A percentile compares a stretch with the other conserved stretches of the same genome.
These are phyloP conservation scores for Diplosphaera chodatii DNA, from an alignment of 139 green algal genomes.

Conservation along the genomic window DNA sequence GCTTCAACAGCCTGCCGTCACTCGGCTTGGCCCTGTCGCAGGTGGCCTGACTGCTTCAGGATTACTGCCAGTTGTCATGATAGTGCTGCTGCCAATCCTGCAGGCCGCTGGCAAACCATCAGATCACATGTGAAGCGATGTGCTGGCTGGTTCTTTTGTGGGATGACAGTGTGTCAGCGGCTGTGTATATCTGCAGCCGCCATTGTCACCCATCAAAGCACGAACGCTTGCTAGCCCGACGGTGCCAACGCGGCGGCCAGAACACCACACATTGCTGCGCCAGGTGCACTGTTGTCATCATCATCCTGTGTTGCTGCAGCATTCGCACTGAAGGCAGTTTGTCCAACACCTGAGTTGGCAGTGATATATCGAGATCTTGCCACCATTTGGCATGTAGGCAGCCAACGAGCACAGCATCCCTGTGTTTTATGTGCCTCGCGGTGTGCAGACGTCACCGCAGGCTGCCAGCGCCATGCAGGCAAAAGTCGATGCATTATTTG, in stretches of 20 bases:
- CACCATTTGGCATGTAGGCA: too few species aligned
- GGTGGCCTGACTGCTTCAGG: background rate
- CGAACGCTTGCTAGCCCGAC: slow-evolving; percentile 52
- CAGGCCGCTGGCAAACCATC: too few species aligned
- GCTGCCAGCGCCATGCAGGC: slow-evolving; percentile 10
- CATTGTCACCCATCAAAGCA: slow-evolving; percentile 74
- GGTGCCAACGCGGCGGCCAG: slow-evolving; percentile 35
- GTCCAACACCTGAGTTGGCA: too few species aligned
- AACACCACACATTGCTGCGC: slow-evolving; percentile 15
- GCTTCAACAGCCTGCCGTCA: slow-evolving; percentile 38
- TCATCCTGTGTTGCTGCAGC: too few species aligned
- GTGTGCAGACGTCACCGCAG: slow-evolving; percentile 12
- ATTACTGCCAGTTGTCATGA: too few species aligned
- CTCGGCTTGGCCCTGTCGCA: slow-evolving; percentile 39
- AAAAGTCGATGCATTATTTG: slow-evolving; percentile 42
- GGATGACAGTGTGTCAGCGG: too few species aligned
- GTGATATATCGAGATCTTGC: too few species aligned
- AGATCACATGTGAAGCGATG: background rate
- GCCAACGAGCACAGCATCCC: slow-evolving; percentile 48
- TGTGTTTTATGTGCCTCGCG: slow-evolving; percentile 77
- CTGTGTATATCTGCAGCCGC: slow-evolving; percentile 67
- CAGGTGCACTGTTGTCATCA: slow-evolving; percentile 28
- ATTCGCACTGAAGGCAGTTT: too few species aligned
- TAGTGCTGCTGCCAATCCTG: too few species aligned
- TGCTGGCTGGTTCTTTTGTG: too few species aligned